A percentile compares a stretch with the other conserved stretches of the same genome.
Evolutionary conservation across 2,329 filamentous ascomycete genomes (phyloP).

Genomic region (Stagonosporopsis chrysanthemi): DNA sequence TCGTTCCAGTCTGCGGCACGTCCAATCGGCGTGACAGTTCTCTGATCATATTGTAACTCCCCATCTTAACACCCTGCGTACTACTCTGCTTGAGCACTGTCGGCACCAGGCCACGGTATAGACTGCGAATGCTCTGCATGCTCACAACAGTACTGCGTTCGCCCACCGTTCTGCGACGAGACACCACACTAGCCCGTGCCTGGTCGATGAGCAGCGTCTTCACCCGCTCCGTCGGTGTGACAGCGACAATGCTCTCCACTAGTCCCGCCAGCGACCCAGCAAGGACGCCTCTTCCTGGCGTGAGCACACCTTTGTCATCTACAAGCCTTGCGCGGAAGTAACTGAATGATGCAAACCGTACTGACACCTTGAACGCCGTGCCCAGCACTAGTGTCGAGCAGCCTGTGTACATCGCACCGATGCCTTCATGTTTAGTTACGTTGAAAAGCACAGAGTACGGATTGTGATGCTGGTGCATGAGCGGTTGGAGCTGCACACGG

Average conservation of each 20-base stretch:
- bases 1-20: slow-evolving; percentile 30
- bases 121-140: slow-evolving; percentile 52
- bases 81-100: slow-evolving; percentile 60
- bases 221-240: slow-evolving; percentile 43
- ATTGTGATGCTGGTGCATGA: slow-evolving; percentile 20
- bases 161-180: slow-evolving; percentile 31
- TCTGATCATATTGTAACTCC: slow-evolving; percentile 58
- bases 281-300: slow-evolving; percentile 34
- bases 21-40: slow-evolving; percentile 38
- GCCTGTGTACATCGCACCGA: slow-evolving; percentile 43
- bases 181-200: slow-evolving; percentile 8
- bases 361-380: slow-evolving; percentile 43
- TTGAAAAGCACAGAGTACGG: slow-evolving; percentile 33
- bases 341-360: slow-evolving; percentile 44
- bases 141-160: slow-evolving; percentile 40
- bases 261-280: slow-evolving; percentile 40
- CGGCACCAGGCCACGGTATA: slow-evolving; percentile 56
- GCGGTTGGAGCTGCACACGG: slow-evolving; percentile 36
- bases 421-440: slow-evolving; percentile 30
- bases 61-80: slow-evolving; percentile 59
- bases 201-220: slow-evolving; percentile 44
- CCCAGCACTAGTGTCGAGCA: slow-evolving; percentile 38
- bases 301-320: slow-evolving; percentile 36
- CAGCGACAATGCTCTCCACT: slow-evolving; percentile 38
- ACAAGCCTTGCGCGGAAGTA: slow-evolving; percentile 37